Evolutionary conservation across 257 asterid genomes (phyloP).

Genomic region (Paraleonurus japonicus): DNA sequence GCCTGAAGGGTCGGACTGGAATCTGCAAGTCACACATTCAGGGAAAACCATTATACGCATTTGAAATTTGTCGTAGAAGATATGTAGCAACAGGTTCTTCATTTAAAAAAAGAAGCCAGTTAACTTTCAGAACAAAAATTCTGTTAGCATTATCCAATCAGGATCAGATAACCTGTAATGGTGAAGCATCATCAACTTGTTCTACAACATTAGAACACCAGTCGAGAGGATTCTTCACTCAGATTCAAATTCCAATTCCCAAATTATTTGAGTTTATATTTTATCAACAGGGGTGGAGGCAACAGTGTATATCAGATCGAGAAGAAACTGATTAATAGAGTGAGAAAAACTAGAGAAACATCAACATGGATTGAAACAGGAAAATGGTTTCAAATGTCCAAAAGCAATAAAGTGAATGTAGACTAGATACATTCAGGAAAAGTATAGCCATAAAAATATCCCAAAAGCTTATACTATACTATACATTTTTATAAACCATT

Average conservation of each 20-base stretch:
- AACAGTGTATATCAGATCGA: constrained; percentile 4
- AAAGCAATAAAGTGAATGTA: neutral
- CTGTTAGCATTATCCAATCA: neutral
- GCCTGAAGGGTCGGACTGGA: constrained; percentile 95
- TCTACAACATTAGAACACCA: neutral
- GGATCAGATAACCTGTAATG: neutral
- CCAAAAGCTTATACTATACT: neutral
- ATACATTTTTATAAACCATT: neutral
- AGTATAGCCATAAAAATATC: neutral
- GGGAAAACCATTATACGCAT: too few species aligned
- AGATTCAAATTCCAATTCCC: constrained; percentile 2
- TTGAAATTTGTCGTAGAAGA: constrained; percentile 3
- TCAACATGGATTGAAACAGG: neutral
- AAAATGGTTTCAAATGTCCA: neutral
- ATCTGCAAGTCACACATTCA: constrained; percentile 52
- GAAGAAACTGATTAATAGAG: neutral
- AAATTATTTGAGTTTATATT: neutral
- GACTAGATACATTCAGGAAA: neutral
- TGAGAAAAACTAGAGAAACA: neutral
- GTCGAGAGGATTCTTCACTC: neutral
- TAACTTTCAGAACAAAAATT: neutral
- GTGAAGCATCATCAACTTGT: neutral
- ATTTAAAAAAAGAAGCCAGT: neutral
- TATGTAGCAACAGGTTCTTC: neutral
- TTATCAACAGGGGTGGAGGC: neutral